Evolutionary conservation across 345 rosid genomes (phyloP).

Genomic region (Geranium rotundifolium): DNA sequence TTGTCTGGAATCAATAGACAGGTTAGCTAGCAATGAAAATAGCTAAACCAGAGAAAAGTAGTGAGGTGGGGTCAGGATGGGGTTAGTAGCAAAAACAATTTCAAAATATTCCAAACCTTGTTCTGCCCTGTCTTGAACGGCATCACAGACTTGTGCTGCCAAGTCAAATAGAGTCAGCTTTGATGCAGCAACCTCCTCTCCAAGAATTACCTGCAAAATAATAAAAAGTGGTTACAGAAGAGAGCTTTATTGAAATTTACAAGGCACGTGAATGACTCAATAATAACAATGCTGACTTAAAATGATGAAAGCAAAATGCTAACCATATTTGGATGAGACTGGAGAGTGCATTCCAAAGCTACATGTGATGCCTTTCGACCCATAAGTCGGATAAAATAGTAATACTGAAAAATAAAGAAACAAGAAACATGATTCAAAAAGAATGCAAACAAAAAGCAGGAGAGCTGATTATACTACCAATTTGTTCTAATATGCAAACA

Average conservation of each 20-base stretch:
- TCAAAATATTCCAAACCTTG: conserved; percentile 39
- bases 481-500: background rate
- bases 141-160: conserved; percentile 84
- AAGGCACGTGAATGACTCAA: background rate
- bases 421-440: background rate
- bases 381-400: conserved; percentile 96
- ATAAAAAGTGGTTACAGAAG: background rate
- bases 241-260: background rate
- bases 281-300: background rate
- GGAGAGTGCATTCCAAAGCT: conserved; percentile 94
- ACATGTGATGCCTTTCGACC: conserved; percentile 95
- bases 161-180: conserved; percentile 93
- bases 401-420: conserved; percentile 46
- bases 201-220: conserved; percentile 64
- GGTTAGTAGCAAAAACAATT: background rate
- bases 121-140: conserved; percentile 86
- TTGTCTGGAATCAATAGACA: conserved; percentile 37
- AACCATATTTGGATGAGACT: conserved; percentile 98
- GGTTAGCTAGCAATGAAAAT: background rate
- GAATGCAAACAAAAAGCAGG: background rate
- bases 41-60: too few relatives aligned
- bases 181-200: conserved; percentile 98
- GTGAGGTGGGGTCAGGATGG: background rate
- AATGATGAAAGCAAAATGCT: conserved; percentile 10
- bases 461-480: background rate